A percentile compares a stretch with the other conserved stretches of the same genome.
Evolutionary conservation across 1,284 basidiomycete genomes (phyloP).

Genomic region (Coriolopsis trogii): DNA sequence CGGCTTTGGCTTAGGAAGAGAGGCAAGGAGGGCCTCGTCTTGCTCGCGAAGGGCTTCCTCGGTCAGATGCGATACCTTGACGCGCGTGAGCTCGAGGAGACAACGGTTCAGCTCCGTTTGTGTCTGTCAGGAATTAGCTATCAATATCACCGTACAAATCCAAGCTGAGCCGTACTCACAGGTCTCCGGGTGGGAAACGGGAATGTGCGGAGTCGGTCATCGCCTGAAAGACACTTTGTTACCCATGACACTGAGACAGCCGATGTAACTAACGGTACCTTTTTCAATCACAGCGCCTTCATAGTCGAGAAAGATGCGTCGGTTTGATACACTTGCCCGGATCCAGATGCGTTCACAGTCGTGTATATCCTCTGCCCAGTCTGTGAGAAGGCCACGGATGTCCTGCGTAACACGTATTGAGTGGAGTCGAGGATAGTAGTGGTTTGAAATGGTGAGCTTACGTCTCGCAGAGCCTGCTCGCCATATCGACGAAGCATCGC

Average conservation of each 20-base stretch:
- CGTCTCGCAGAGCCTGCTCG: conserved; percentile 89
- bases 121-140: conserved; percentile 55
- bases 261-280: conserved; percentile 31
- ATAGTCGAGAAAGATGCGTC: conserved; percentile 88
- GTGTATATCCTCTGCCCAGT: conserved; percentile 85
- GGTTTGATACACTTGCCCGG: conserved; percentile 83
- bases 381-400: conserved; percentile 77
- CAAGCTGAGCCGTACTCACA: conserved; percentile 47
- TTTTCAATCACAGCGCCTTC: conserved; percentile 68
- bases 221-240: conserved; percentile 41
- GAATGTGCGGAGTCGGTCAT: conserved; percentile 83
- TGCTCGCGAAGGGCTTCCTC: conserved; percentile 83
- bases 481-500: conserved; percentile 95
- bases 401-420: conserved; percentile 54
- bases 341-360: conserved; percentile 88
- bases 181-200: conserved; percentile 94
- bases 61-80: conserved; percentile 86
- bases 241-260: neutral
- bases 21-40: conserved; percentile 87
- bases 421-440: neutral
- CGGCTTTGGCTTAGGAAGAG: conserved; percentile 77
- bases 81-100: conserved; percentile 84
- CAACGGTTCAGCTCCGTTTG: conserved; percentile 90
- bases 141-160: neutral
- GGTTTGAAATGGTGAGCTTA: conserved; percentile 42